phyloP scores from a whole-genome alignment of 306 rosid genomes.

The Casuarina equisetifolia region DNA sequence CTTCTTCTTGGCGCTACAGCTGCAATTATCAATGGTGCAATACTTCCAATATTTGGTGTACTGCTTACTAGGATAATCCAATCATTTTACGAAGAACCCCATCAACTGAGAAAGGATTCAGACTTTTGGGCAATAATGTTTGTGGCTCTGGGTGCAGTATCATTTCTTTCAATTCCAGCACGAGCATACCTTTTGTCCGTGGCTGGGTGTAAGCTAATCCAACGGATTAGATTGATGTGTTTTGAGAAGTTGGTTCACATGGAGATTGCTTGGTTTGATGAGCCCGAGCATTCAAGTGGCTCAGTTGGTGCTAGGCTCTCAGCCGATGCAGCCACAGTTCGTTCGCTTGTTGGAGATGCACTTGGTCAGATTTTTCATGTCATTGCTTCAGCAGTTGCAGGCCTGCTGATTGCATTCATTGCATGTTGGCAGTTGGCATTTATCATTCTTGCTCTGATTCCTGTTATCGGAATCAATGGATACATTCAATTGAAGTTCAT shows the following conservation, averaged over 20 bases:
- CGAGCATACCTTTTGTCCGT: slow-evolving; percentile 52
- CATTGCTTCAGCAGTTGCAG: slow-evolving; percentile 38
- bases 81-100: slow-evolving; percentile 1
- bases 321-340: slow-evolving; percentile 53
- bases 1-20: slow-evolving; percentile 13
- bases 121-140: slow-evolving; percentile 31
- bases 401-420: slow-evolving; percentile 45
- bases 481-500: slow-evolving; percentile 39
- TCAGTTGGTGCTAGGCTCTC: slow-evolving; percentile 58
- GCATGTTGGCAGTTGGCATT: slow-evolving; percentile 56
- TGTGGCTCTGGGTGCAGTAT: slow-evolving; percentile 39
- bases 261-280: slow-evolving; percentile 45
- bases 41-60: slow-evolving; percentile 4
- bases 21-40: background rate
- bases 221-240: slow-evolving; percentile 43
- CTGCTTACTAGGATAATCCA: slow-evolving; percentile 2
- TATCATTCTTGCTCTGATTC: slow-evolving; percentile 45
- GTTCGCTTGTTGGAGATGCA: slow-evolving; percentile 61
- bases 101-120: background rate
- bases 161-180: slow-evolving; percentile 40
- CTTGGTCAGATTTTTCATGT: slow-evolving; percentile 55
- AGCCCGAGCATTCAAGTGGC: slow-evolving; percentile 48
- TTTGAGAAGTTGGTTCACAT: slow-evolving; percentile 52
- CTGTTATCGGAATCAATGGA: slow-evolving; percentile 42
- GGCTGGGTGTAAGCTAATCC: slow-evolving; percentile 50